Evolutionary conservation across 169 alveolate species (phyloP), one percentile per base, ranked within the genome.

Genomic region (Eimeria acervulina): DNA sequence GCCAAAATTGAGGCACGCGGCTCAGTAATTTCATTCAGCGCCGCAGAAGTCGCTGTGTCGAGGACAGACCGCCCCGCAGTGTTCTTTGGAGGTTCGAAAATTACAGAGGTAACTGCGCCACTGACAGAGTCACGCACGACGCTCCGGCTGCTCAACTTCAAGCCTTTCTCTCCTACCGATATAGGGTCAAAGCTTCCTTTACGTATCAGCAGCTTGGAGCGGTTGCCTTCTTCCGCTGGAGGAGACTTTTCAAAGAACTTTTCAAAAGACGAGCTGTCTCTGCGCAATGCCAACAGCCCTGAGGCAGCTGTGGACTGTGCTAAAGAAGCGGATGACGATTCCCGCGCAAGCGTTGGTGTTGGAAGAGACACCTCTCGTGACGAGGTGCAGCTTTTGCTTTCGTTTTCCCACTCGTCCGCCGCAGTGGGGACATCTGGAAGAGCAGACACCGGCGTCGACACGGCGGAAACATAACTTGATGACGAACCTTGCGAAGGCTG

Each of bases 61-160:
- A 84, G 51, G 3, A 36, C n/a, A 31, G 93, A 31, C 36, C 31
- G 80, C 23, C 55, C 93, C 28, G 93, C 31, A 36, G 44, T 15
- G 66, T 28, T 33, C 52, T 84, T 59, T 7, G 93, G 76, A 13
- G 93, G 40, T 44, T 59, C 78, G 26, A 84, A 84, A 36, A 84
- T 38, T 36, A 40, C 66, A 26, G 93, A 52, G 55, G 93, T 59
- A 10, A 84, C 93, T 31, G 19, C 78, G 26, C 93, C 93, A 40
- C 93, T 84, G 4, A 51, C 52, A 31, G 93, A 15, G 78, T 84
- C 93, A 17, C 93, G 93, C 36, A 84, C 78, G 42, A 84, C 19
- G 80, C 76, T 84, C 36, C 93, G 42, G 59, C 23, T 59, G 59
- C 80, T 59, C 80, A 84, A 44, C 93, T 84, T 84, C 23, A 84